Evolutionary conservation across 2,329 filamentous ascomycete genomes (phyloP), one percentile per base, ranked within the genome.

Genomic region (Cladosporium halotolerans): DNA sequence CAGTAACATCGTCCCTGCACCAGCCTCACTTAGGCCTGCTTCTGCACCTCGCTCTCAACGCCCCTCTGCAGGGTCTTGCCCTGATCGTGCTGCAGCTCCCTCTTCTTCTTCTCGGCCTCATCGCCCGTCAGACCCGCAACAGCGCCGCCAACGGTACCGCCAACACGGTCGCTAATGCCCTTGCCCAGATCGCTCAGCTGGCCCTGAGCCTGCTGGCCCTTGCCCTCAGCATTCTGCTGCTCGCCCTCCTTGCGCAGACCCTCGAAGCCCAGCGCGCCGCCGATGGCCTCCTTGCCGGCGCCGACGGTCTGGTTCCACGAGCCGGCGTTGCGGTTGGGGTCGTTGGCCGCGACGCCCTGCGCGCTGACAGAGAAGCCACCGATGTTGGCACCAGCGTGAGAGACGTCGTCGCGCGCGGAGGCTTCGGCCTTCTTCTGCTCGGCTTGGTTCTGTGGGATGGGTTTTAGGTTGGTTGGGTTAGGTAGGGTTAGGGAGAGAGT

Each of bases 281-380:
- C 92, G 1, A 93, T 58, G 4, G 84, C 76, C 69, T 96, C 89
- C 76, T 96, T 96, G 41, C 84, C 84, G 1, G 86, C 81, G 49
- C 91, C 92, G n/a, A 91, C 66, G 4, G 89, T 95, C 74, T 96
- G 91, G 75, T 96, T 89, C 84, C 86, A 95, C 14, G 79, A 78
- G 41, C 92, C 91, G 14, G 81, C 68, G 18, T 78, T 74, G 59
- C 90, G 88, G 68, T 92, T 77, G 9, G 84, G 76, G 70, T 88
- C 77, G 70, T 96, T 89, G 57, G 84, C 79, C 45, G 87, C 75
- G 34, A 83, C 85, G 45, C 89, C 89, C 0, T 82, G 80, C 47
- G 84, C 76, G 9, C 85, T 85, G 54, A 88, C 78, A 19, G 84
- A 82, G 67, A 84, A 76, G 56, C 86, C 84, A 4, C 87, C 89